Percentiles rank a stretch among this genome's conserved stretches.
Evolutionary conservation across 2,329 filamentous ascomycete genomes (phyloP).

Genomic region (Fusarium compactum): DNA sequence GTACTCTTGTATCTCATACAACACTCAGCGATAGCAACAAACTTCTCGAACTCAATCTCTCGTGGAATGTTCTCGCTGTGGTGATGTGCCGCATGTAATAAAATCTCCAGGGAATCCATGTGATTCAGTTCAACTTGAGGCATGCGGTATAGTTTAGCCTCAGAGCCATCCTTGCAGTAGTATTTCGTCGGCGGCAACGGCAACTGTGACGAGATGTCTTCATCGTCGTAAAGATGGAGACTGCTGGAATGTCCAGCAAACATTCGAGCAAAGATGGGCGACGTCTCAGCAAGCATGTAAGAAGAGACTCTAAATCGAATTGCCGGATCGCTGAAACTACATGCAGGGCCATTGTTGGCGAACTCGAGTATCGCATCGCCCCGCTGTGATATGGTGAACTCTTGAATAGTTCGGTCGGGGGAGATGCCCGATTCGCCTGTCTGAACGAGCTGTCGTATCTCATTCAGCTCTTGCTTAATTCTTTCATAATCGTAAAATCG

Average conservation of each 20-base stretch:
- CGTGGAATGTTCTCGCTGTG: constrained; percentile 61
- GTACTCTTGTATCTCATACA: constrained; percentile 65
- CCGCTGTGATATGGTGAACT: constrained; percentile 57
- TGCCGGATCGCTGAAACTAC: constrained; percentile 52
- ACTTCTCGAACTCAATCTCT: constrained; percentile 60
- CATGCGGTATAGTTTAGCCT: constrained; percentile 64
- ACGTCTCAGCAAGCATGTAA: constrained; percentile 62
- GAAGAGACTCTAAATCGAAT: constrained; percentile 65
- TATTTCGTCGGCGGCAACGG: constrained; percentile 54
- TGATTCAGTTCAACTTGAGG: constrained; percentile 62
- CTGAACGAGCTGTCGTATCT: constrained; percentile 57
- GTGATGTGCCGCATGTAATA: constrained; percentile 65
- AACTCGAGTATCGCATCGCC: constrained; percentile 67
- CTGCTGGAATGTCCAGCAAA: constrained; percentile 53
- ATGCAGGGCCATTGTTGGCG: constrained; percentile 55
- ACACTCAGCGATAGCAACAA: constrained; percentile 65
- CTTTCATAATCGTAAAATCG: constrained; percentile 62
- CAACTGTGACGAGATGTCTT: constrained; percentile 52
- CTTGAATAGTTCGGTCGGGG: constrained; percentile 55
- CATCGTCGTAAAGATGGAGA: constrained; percentile 52
- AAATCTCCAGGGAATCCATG: constrained; percentile 56
- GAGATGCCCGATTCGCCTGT: constrained; percentile 57
- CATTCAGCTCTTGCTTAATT: constrained; percentile 57
- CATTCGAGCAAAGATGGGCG: constrained; percentile 64
- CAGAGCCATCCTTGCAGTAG: constrained; percentile 57